A percentile compares a stretch with the other conserved stretches of the same genome.
phyloP scores from a whole-genome alignment of 108 stramenopile genomes.

The Schizochytrium sp. region DNA sequence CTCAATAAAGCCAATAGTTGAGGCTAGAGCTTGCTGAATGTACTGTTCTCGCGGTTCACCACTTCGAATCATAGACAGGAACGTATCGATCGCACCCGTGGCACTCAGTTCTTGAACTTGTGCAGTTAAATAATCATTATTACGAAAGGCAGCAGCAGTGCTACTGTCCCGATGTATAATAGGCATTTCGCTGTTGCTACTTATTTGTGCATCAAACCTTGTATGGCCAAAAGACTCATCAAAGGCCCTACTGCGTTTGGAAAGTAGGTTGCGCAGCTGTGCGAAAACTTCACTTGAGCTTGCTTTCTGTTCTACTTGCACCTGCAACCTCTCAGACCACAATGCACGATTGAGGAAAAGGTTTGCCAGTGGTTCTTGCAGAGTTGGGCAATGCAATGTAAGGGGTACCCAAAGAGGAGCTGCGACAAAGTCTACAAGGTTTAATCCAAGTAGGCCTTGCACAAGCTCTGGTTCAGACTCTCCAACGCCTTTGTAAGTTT shows the following conservation, averaged over 20 bases:
- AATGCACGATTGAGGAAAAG: neutral
- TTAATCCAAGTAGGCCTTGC: constrained; percentile 9
- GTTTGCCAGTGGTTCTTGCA: constrained; percentile 55
- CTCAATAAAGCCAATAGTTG: neutral
- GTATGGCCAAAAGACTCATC: neutral
- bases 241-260: neutral
- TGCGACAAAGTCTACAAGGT: constrained; percentile 39
- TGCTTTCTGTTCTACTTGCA: neutral
- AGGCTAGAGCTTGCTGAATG: neutral
- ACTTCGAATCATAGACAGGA: neutral
- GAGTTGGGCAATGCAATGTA: neutral
- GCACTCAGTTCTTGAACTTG: neutral
- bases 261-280: neutral
- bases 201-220: constrained; percentile 7
- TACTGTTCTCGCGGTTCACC: neutral
- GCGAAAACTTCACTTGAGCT: neutral
- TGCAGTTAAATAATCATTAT: neutral
- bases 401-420: constrained; percentile 49
- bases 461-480: neutral
- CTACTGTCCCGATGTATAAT: neutral
- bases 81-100: neutral
- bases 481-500: neutral
- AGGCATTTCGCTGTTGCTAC: neutral
- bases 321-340: neutral
- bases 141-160: neutral